A percentile compares a stretch with the other conserved stretches of the same genome.
Evolutionary conservation across 192 early-diverging fungal species (phyloP).

Genomic region (Thoreauomyces humboldtii): DNA sequence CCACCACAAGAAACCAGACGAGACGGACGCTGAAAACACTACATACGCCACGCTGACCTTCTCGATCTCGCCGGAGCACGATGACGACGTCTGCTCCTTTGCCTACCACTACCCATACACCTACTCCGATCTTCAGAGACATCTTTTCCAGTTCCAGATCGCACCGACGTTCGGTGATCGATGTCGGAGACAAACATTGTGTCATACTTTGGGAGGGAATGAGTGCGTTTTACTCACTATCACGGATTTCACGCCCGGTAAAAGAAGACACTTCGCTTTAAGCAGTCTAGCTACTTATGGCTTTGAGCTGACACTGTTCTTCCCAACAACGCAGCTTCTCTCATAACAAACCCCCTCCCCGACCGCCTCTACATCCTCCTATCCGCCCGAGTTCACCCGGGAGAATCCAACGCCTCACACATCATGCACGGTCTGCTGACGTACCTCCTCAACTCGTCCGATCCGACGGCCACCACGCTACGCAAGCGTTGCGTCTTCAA

Average conservation of each 20-base stretch:
- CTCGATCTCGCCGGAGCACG: slow-evolving; percentile 19
- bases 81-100: slow-evolving; percentile 39
- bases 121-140: slow-evolving; percentile 39
- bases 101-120: slow-evolving; percentile 62
- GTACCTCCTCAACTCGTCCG: slow-evolving; percentile 39
- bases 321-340: too few species aligned
- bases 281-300: neutral
- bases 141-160: slow-evolving; percentile 26
- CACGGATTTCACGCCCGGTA: slow-evolving; percentile 46
- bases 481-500: slow-evolving; percentile 48
- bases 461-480: slow-evolving; percentile 35
- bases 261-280: slow-evolving; percentile 5
- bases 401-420: slow-evolving; percentile 50
- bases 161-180: slow-evolving; percentile 7
- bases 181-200: slow-evolving; percentile 24
- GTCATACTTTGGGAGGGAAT: slow-evolving; percentile 43
- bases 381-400: too few species aligned
- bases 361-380: too few species aligned
- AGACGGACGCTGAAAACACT: slow-evolving; percentile 1
- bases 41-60: slow-evolving; percentile 50
- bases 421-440: slow-evolving; percentile 51
- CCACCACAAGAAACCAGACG: slow-evolving; percentile 40
- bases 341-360: too few species aligned
- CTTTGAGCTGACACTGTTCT: too few species aligned
- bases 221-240: slow-evolving; percentile 48